A percentile compares a stretch with the other conserved stretches of the same genome.
Evolutionary conservation across 257 asterid species (phyloP).

Genomic region (Solanum bulbocastanum): DNA sequence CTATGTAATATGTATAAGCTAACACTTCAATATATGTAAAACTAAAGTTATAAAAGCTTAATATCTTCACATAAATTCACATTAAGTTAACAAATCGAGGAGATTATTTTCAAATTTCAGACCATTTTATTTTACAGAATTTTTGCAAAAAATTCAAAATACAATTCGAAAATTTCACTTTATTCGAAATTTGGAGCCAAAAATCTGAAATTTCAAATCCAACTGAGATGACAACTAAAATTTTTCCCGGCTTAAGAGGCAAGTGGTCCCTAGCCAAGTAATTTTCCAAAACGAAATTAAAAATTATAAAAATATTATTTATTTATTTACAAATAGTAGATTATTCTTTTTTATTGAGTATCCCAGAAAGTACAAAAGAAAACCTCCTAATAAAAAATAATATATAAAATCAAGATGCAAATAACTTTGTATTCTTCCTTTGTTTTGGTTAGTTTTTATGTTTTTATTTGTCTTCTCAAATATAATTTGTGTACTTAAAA

Average conservation of each 20-base stretch:
- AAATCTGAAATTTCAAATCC: background rate
- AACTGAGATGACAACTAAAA: background rate
- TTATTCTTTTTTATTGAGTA: background rate
- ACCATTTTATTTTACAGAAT: background rate
- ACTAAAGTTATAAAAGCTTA: too few species aligned
- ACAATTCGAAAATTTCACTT: background rate
- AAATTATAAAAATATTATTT: too few species aligned
- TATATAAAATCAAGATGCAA: background rate
- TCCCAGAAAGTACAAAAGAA: background rate
- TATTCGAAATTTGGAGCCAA: background rate
- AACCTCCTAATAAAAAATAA: background rate
- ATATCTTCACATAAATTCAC: too few species aligned
- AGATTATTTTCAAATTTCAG: background rate
- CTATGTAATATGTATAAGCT: too few species aligned
- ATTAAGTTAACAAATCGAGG: background rate
- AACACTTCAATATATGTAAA: too few species aligned
- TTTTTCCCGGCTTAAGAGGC: background rate
- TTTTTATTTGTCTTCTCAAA: background rate
- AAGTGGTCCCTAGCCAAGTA: background rate
- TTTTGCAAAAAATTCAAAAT: background rate
- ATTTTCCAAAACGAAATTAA: background rate
- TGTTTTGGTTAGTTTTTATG: background rate
- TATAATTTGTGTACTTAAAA: background rate
- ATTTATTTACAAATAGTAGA: background rate
- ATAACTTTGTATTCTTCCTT: background rate